Conservation (phyloP, 345 rosid species). For the Moricandia moricandioides region DNA sequence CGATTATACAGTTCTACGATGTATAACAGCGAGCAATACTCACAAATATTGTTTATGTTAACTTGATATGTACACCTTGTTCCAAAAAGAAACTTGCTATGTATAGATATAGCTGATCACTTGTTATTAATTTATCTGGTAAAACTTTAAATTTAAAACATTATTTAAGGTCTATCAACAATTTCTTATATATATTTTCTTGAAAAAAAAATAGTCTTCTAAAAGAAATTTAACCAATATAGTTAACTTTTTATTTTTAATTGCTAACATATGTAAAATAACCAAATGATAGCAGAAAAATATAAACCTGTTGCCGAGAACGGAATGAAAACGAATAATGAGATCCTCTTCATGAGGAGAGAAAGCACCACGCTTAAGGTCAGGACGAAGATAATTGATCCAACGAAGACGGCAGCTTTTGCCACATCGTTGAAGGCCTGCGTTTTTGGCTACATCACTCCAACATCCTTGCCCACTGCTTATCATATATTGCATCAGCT, state of each 20-base stretch:
- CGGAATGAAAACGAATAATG: conserved; percentile 84
- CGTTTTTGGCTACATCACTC: conserved; percentile 96
- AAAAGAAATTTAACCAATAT: neutral
- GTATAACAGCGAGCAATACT: neutral
- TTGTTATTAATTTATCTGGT: no score
- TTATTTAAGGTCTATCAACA: no score
- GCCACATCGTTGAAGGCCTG: conserved; percentile 94
- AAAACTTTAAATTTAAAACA: no score
- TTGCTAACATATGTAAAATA: neutral
- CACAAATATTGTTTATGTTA: no score
- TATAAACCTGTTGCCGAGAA: conserved; percentile 89
- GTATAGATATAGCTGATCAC: no score
- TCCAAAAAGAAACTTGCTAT: no score
- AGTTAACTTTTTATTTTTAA: neutral
- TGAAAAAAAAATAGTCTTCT: no score
- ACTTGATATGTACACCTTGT: no score
- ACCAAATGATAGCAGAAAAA: neutral
- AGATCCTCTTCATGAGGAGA: conserved; percentile 91
- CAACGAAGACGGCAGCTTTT: conserved; percentile 98
- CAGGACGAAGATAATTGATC: conserved; percentile 97
- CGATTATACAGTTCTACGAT: neutral
- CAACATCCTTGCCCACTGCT: conserved; percentile 96
- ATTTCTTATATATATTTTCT: no score
- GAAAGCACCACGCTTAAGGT: conserved; percentile 96
- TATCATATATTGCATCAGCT: conserved; percentile 84